Percentiles rank a stretch among this genome's conserved stretches.
These are phyloP conservation scores for Datisca glomerata DNA, from an alignment of 306 rosid species.

Conservation along the genomic window DNA sequence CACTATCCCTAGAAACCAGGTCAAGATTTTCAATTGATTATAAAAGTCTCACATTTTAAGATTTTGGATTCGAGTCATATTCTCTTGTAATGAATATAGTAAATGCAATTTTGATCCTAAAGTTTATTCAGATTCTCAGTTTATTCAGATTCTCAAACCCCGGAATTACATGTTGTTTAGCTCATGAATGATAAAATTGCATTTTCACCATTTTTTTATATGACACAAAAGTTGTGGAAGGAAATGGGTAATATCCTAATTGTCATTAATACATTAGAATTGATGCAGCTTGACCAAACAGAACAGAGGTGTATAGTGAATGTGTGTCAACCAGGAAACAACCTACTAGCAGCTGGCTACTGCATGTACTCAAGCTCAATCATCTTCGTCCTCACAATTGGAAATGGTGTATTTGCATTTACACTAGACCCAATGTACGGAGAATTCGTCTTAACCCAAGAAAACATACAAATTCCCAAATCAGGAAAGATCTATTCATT, in stretches of 20 bases:
- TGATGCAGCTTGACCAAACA: constrained; percentile 47
- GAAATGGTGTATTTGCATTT: constrained; percentile 73
- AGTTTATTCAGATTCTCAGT: too few species aligned
- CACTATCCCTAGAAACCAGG: too few species aligned
- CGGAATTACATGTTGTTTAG: too few species aligned
- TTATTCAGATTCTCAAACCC: too few species aligned
- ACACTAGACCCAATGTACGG: constrained; percentile 88
- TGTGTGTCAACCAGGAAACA: constrained; percentile 97
- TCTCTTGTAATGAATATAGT: too few species aligned
- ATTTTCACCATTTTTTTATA: too few species aligned
- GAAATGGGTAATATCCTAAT: not conserved
- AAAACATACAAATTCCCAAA: constrained; percentile 65
- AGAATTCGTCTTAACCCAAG: constrained; percentile 81
- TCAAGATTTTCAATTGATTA: too few species aligned
- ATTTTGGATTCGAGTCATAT: too few species aligned
- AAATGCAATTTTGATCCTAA: too few species aligned
- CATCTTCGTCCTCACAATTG: constrained; percentile 79
- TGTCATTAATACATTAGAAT: not conserved
- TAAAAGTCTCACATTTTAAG: too few species aligned
- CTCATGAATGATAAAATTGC: too few species aligned
- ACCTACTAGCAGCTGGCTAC: constrained; percentile 95
- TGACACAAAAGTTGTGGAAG: too few species aligned
- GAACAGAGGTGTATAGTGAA: constrained; percentile 66
- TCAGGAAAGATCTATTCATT: constrained; percentile 85
- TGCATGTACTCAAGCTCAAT: constrained; percentile 98